Percentiles rank a stretch among this genome's conserved stretches.
These are phyloP conservation scores for Dictyostelium citrinum DNA, from an alignment of 78 protist species.

Conservation along the genomic window DNA sequence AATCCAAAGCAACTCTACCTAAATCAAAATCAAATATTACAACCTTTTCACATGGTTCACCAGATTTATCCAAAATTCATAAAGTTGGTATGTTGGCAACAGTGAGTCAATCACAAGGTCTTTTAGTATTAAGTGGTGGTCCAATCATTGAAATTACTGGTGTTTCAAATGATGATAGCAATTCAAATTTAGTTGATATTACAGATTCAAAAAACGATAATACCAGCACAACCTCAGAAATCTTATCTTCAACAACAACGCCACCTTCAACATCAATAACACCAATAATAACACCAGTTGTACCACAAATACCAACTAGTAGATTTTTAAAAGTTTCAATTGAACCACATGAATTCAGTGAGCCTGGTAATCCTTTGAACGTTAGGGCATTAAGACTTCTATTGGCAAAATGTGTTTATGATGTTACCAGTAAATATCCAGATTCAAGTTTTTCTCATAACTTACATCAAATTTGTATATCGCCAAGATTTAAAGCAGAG, in stretches of 20 bases:
- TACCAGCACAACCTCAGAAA: too few relatives aligned
- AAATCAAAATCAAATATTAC: background rate
- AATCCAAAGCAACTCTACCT: background rate
- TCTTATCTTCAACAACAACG: background rate
- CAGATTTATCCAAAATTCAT: background rate
- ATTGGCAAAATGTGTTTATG: conserved; percentile 2
- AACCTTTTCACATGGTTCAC: background rate
- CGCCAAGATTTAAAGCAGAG: background rate
- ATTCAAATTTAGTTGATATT: background rate
- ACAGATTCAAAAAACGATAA: background rate
- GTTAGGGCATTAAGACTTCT: conserved; percentile 40
- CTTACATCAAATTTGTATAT: background rate
- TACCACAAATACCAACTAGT: background rate
- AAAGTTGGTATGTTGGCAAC: background rate
- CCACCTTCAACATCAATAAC: background rate
- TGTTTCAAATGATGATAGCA: background rate
- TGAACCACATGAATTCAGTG: background rate
- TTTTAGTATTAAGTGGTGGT: background rate
- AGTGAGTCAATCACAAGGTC: background rate
- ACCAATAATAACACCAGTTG: background rate
- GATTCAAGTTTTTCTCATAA: background rate
- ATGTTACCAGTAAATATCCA: background rate
- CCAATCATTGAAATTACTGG: background rate
- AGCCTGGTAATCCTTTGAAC: background rate
- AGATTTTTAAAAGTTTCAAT: background rate